Evolutionary conservation across 2,329 filamentous ascomycete species (phyloP), one percentile per base, ranked within the genome.

Genomic region (Biscogniauxia mediterranea): DNA sequence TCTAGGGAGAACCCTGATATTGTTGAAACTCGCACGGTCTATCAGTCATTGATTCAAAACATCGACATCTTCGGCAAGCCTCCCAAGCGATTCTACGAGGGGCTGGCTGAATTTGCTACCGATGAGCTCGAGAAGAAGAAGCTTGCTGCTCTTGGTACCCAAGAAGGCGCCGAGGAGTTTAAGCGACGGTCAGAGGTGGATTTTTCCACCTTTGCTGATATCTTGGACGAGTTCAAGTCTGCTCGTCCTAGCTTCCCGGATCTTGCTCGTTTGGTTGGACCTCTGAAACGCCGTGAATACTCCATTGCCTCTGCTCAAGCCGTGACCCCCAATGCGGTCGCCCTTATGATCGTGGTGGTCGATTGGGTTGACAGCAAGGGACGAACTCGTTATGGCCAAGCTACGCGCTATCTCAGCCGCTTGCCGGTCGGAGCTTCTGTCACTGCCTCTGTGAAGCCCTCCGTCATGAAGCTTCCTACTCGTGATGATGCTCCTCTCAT

Each of bases 221-320:
- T 99, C 42, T 83, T 99, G 21, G 84, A 92, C 56, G 93, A 97
- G 76, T 98, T 95, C 82, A 83, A 84, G 62, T 97, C 94, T 55
- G 95, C 95, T 1, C 93, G 89, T 70, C 95, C 94, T 5, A 82
- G 82, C 62, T 95, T 98, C 86, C 86, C 93, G 73, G 93, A 98
- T 69, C 89, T 99, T 60, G 85, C 91, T 65, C 89, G 89, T 71
- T 92, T 99, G 64, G 90, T 99, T 66, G 86, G 84, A 66, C 94
- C 95, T 13, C 88, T 97, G 81, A 99, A 99, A 85, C 91, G 95
- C 63, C 87, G 95, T 71, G 95, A 99, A 79, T 99, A 99, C 84
- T 97, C 92, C n/a, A 98, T 99, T 69, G 95, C 95, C 20, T 98
- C 95, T 2, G 95, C 93, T 59, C 95, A 99, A 79, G 92, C 94